Evolutionary conservation across 345 rosid species (phyloP).

Genomic region (Populus tremula): DNA sequence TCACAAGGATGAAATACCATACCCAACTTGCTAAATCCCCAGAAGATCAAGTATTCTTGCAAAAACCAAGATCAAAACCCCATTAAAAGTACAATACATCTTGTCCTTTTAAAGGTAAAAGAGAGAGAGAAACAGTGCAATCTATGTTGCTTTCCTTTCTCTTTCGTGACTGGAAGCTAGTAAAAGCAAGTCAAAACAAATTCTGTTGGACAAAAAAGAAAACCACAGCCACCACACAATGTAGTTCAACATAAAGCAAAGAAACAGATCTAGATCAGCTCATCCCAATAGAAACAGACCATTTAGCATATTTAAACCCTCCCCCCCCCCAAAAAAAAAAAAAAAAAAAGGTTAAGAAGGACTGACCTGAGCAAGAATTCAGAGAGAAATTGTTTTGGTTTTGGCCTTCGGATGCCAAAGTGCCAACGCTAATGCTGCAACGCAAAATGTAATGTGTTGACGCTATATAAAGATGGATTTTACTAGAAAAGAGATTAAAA

Average conservation of each 20-base stretch:
- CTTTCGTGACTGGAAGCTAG: background rate
- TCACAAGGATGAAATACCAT: background rate
- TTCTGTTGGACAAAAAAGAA: background rate
- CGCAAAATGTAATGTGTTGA: slow-evolving; percentile 2
- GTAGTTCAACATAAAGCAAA: slow-evolving; percentile 11
- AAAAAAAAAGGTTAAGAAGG: slow-evolving; percentile 4
- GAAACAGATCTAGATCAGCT: slow-evolving; percentile 41
- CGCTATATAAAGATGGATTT: slow-evolving; percentile 33
- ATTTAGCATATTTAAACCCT: background rate
- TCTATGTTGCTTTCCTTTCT: background rate
- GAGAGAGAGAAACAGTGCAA: background rate
- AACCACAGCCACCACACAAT: slow-evolving; percentile 20
- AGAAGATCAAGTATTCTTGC: slow-evolving; percentile 9
- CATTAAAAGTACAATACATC: background rate
- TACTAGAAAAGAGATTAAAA: too few species aligned
- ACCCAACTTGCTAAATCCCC: slow-evolving; percentile 14
- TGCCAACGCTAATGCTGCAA: background rate
- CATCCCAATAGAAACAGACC: background rate
- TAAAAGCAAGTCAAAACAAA: slow-evolving; percentile 13
- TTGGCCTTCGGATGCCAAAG: background rate
- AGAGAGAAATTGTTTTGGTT: slow-evolving; percentile 17
- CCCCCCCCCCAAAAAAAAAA: background rate
- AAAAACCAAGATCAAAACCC: slow-evolving; percentile 23
- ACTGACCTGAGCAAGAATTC: slow-evolving; percentile 39
- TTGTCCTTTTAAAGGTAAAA: background rate